These are phyloP conservation scores for Stevia rebaudiana DNA, from an alignment of 140 eudicot genomes.

Conservation along the genomic window DNA sequence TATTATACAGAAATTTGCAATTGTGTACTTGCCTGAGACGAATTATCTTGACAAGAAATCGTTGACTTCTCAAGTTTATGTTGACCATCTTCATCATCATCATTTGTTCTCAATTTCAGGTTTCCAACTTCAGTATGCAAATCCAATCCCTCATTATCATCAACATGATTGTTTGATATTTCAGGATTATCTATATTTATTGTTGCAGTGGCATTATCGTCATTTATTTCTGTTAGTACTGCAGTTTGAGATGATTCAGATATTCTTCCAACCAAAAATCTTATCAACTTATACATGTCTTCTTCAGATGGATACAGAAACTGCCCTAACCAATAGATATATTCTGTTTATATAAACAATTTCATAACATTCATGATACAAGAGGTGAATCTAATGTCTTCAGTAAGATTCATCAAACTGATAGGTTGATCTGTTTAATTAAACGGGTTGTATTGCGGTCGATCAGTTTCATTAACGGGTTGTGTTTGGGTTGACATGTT, in stretches of 20 bases:
- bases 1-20: not conserved
- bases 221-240: conserved; percentile 14
- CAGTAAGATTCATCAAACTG: conserved; percentile 1
- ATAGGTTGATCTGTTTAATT: too few relatives aligned
- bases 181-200: conserved; percentile 1
- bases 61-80: conserved; percentile 18
- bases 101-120: conserved; percentile 20
- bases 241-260: conserved; percentile 41
- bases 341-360: conserved; percentile 43
- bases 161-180: not conserved
- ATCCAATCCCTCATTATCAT: conserved; percentile 21
- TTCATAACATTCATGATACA: conserved; percentile 30
- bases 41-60: conserved; percentile 17
- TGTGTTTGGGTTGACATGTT: too few relatives aligned
- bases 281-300: conserved; percentile 66
- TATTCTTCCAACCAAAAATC: conserved; percentile 66
- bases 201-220: conserved; percentile 3
- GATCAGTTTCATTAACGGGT: too few relatives aligned
- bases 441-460: too few relatives aligned
- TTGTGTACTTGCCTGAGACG: conserved; percentile 36
- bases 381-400: conserved; percentile 1
- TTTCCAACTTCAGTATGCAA: conserved; percentile 22
- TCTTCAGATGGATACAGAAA: conserved; percentile 86
- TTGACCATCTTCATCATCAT: conserved; percentile 8
- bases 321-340: conserved; percentile 66